Evolutionary conservation across 2,329 filamentous ascomycete genomes (phyloP), one percentile per base, ranked within the genome.

Genomic region (Xylariaceae sp.): DNA sequence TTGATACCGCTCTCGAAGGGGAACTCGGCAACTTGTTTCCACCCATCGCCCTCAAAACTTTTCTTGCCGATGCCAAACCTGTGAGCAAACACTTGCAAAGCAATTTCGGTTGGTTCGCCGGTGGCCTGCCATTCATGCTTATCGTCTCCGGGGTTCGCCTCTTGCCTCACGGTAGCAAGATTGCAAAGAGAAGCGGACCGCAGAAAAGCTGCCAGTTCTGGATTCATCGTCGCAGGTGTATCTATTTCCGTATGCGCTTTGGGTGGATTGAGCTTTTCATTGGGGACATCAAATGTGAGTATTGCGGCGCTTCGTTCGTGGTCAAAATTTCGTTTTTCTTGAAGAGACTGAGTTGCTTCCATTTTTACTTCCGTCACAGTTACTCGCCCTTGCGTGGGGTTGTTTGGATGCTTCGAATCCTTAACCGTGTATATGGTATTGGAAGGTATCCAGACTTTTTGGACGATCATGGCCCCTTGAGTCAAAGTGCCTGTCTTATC

Each of bases 1-100:
- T 91, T 91, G 67, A 89, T 83, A 63, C 79, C 80, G 53, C 85
- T 88, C 69, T 91, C 87, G 65, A 91, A 91, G n/a, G 87, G 86
- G 58, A 88, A 88, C 64, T 91, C 88, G 50, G 83, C 80, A 1
- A 85, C 69, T 63, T 85, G 79, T 60, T 78, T 79, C 82, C 84
- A 86, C n/a, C 79, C 79, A 4, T 72, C 66, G 2, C 64, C 69
- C 54, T 79, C 76, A 2, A 83, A 70, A 1, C 68, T 65, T 64
- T 79, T 80, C 68, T 82, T 83, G 41, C 81, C 80, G 29, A 74
- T 73, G 45, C 77, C 73, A 67, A 90, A 89, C 40, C 87, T 83
- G 62, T 84, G 81, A 2, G 87, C 80, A 62, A 91, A 87, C 6
- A 91, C 85, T 61, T 89, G 86, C 4, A 91, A 79, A 1, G 88